phyloP scores from a whole-genome alignment of 345 rosid genomes.

The Arabidopsis arenosa region DNA sequence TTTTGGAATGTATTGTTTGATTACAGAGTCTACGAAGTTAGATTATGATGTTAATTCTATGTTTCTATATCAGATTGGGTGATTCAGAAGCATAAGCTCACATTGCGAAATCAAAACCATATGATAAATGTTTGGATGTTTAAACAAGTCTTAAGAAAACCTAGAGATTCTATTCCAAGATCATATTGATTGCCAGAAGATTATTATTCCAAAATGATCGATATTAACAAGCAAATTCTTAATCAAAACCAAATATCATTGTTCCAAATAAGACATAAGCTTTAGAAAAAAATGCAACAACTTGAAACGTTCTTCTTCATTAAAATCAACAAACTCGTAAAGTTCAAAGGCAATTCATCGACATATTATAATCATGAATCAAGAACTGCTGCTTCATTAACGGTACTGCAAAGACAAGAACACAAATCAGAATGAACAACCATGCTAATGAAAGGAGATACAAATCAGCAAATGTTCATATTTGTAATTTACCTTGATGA shows the following conservation, averaged over 20 bases:
- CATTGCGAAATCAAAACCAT: too few relatives aligned
- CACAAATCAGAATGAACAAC: background rate
- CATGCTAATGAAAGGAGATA: background rate
- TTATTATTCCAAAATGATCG: background rate
- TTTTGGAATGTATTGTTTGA: background rate
- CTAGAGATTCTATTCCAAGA: too few relatives aligned
- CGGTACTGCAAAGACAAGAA: constrained; percentile 13
- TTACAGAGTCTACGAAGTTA: background rate
- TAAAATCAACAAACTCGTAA: background rate
- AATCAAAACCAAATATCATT: background rate
- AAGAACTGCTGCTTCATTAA: background rate
- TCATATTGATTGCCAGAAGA: background rate
- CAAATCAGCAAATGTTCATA: background rate
- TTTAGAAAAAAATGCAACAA: background rate
- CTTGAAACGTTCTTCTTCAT: background rate
- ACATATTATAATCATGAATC: background rate
- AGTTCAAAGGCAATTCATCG: background rate
- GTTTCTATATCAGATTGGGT: too few relatives aligned
- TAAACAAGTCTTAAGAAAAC: background rate
- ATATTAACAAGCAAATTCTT: background rate
- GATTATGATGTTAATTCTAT: background rate
- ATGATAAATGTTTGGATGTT: background rate
- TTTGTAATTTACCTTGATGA: constrained; percentile 51
- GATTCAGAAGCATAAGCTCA: too few relatives aligned
- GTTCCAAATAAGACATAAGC: background rate